Conservation (phyloP, 225 moss, liverwort and hornwort genomes). For the Antitrichia curtipendula region DNA sequence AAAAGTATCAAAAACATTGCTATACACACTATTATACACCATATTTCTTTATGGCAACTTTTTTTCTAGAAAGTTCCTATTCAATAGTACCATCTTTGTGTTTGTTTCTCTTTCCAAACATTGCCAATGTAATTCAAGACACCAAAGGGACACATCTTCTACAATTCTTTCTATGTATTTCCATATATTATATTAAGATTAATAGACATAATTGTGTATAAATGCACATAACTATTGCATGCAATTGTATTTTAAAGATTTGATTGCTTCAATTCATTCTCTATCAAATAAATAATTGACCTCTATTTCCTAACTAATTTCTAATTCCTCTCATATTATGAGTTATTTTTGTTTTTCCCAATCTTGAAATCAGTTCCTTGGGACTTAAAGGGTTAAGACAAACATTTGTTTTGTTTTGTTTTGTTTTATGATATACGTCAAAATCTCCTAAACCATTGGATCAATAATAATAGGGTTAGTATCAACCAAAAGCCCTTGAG, state of each 20-base stretch:
- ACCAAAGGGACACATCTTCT: accelerated
- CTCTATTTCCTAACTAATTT: not conserved
- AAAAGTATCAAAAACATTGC: not conserved
- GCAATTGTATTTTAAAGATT: no score
- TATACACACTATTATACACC: not conserved
- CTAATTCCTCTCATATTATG: not conserved
- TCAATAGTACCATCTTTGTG: not conserved
- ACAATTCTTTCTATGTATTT: not conserved
- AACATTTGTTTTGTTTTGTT: no score
- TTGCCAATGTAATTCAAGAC: not conserved
- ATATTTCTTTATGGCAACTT: accelerated
- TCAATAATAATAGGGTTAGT: no score
- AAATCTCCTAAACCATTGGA: no score
- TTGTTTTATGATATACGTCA: no score
- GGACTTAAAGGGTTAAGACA: not conserved
- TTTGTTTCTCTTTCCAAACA: accelerated
- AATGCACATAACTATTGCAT: not conserved
- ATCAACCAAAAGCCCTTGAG: no score
- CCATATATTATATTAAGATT: not conserved
- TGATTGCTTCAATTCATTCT: not conserved
- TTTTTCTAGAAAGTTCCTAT: not conserved
- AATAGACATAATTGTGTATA: accelerated
- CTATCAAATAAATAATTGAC: not conserved
- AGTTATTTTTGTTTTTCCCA: not conserved
- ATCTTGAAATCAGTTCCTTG: accelerated